Evolutionary conservation across 176 grass and related monocot genomes (phyloP), one percentile per base, ranked within the genome.

Genomic region (Miscanthus lutarioriparius): DNA sequence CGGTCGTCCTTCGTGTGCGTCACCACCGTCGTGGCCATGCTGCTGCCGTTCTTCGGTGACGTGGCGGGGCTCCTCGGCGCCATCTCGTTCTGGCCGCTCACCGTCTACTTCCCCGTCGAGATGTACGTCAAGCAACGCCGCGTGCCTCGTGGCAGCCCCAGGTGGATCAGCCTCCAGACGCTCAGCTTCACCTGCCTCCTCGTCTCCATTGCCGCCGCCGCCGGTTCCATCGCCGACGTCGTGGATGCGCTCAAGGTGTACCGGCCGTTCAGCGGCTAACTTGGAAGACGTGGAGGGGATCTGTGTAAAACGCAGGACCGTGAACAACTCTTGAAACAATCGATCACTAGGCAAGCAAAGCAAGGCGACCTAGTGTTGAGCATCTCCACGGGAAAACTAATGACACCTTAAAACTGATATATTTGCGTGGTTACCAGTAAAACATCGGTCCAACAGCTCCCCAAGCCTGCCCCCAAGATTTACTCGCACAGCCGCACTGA

Each of bases 101-200:
- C 93, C 11, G 93, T 99, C 45, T 96, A 96, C 86, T 99, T 99
- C 74, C 96, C 96, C 8, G 53, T 99, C n/a, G 89, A 99, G 78
- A 99, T 99, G 96, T 94, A 98, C 89, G 88, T 98, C 65, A 82
- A 35, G 70, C 91, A 95, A 67, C 89, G 83, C 32, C 71, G 17
- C 22, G 85, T 98, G 38, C 77, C 86, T 0, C 77, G 85, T 0
- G 37, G 80, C 20, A 90, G 90, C 19, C 45, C 88, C 0, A 56
- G 72, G 62, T 89, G 84, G 82, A 2, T 91, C 28, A 85, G 84
- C 35, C 88, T 97, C 33, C 56, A 82, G 76, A 74, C 54, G 70
- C 89, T 97, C 54, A 92, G 92, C 81, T 4, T 83, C 5, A 23
- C 49, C 1, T 94, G 92, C 77, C 78, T 93, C 66, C 17, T 88